Evolutionary conservation across 306 rosid genomes (phyloP).

Genomic region (Begonia loranthoides): DNA sequence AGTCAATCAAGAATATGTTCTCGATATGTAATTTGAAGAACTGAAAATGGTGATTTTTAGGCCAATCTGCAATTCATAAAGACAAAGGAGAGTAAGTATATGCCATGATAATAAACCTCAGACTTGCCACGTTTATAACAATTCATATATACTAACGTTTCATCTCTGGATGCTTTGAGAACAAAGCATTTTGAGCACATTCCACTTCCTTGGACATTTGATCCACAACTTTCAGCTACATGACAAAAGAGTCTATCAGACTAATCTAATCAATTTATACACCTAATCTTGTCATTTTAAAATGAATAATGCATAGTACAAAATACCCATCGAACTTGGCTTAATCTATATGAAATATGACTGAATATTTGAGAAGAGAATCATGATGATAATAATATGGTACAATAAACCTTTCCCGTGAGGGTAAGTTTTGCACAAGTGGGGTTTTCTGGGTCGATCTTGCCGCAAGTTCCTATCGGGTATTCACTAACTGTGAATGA

Average conservation of each 20-base stretch:
- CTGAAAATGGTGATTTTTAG: slow-evolving; percentile 49
- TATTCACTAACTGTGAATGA: slow-evolving; percentile 72
- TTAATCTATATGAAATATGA: neutral
- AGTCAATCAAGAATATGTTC: slow-evolving; percentile 57
- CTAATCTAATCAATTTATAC: too few relatives aligned
- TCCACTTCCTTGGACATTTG: slow-evolving; percentile 37
- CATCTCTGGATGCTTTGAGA: slow-evolving; percentile 92
- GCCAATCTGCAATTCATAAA: slow-evolving; percentile 52
- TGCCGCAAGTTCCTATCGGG: slow-evolving; percentile 82
- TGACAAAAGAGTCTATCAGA: neutral
- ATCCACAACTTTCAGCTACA: slow-evolving; percentile 60
- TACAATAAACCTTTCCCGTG: slow-evolving; percentile 54
- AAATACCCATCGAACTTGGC: too few relatives aligned
- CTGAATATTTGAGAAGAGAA: neutral
- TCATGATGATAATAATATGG: neutral
- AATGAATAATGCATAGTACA: too few relatives aligned
- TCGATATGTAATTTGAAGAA: slow-evolving; percentile 66
- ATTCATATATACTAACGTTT: slow-evolving; percentile 24
- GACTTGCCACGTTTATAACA: neutral
- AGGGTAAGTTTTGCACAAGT: slow-evolving; percentile 75
- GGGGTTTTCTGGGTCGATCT: slow-evolving; percentile 72
- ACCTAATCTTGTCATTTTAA: too few relatives aligned
- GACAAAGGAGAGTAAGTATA: slow-evolving; percentile 2
- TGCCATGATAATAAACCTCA: neutral
- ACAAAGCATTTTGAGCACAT: slow-evolving; percentile 60